Base-by-base conservation (phyloP, 139 green algal genomes). In the Chlamydomonas eustigma region DNA sequence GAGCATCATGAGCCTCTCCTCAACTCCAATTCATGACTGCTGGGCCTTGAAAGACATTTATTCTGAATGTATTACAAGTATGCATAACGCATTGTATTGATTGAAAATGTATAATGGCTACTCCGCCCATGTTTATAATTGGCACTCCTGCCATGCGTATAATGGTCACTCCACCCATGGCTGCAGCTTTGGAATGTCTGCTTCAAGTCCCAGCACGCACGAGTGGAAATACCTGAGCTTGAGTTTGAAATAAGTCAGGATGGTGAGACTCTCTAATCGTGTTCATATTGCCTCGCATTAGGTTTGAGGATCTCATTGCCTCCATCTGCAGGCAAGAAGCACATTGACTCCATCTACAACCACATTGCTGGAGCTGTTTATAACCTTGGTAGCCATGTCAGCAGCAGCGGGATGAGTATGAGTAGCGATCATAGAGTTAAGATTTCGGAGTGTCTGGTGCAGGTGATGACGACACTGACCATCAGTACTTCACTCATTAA, bases 291-390 rank as follows among this genome's bases (percentile, higher is more conserved):
- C 32, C 2, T 31, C 37, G 6, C 34, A 44, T 22, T 2, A 32
- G 2, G 67, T 32, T 36, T 64, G 4, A 33, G 4, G 1, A 6
- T 3, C n/a, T n/a, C n/a, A n/a, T n/a, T n/a, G n/a, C 70, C 4
- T 63, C 31, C 24, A 1, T 58, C 52, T 58, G 28, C 80, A 78
- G 81, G 76, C 76, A 90, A 89, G 86, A 82, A 85, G 28, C 76
- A 83, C 37, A 84, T 89, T 18, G 87, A 93, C 81, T 82, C 75
- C 35, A 85, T 93, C 34, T 91, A 93, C 83, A 93, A 93, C 83
- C 85, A 90, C 73, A 81, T 91, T n/a, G 77, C 51, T 1, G 51
- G 71, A n/a, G 77, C 86, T 25, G 66, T 91, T 2, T 88, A 83
- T 75, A 89, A 91, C 80, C 70, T 91, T n/a, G 82, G 85, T 18